Evolutionary conservation across 202 grass and related monocot species (phyloP).

Genomic region (Elaeis oleifera): DNA sequence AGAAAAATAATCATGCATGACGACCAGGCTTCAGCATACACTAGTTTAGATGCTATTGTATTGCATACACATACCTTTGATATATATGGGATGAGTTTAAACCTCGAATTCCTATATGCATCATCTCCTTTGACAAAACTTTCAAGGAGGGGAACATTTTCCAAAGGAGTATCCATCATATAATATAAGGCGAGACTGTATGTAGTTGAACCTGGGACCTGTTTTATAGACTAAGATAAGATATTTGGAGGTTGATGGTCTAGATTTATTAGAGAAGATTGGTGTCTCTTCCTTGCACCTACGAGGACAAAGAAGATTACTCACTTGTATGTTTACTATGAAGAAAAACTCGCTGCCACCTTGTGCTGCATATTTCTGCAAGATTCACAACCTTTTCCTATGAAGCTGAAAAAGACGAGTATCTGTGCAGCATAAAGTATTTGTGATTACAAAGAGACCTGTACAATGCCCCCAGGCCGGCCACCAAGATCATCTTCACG

Average conservation of each 20-base stretch:
- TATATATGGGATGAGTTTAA: conserved; percentile 98
- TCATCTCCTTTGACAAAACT: conserved; percentile 86
- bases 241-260: too few relatives aligned
- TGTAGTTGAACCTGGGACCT: conserved; percentile 90
- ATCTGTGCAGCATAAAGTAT: neutral
- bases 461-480: conserved; percentile 67
- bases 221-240: conserved; percentile 19
- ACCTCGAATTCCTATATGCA: conserved; percentile 91
- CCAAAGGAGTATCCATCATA: conserved; percentile 78
- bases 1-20: neutral
- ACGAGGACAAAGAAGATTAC: too few relatives aligned
- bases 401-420: neutral
- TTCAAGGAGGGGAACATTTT: conserved; percentile 81
- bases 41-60: neutral
- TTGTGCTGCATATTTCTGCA: conserved; percentile 89
- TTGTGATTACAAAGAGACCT: conserved; percentile 43
- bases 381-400: conserved; percentile 26
- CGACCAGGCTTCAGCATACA: neutral
- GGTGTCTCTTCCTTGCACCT: too few relatives aligned
- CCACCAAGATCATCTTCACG: conserved; percentile 90
- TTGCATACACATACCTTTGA: conserved; percentile 49
- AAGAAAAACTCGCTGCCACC: conserved; percentile 85
- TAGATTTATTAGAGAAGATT: too few relatives aligned
- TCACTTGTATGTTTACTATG: conserved; percentile 91
- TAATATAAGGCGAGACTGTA: conserved; percentile 96